A percentile compares a stretch with the other conserved stretches of the same genome.
Conservation (phyloP, 176 grass and related monocot species). For the Zoysia pacifica region DNA sequence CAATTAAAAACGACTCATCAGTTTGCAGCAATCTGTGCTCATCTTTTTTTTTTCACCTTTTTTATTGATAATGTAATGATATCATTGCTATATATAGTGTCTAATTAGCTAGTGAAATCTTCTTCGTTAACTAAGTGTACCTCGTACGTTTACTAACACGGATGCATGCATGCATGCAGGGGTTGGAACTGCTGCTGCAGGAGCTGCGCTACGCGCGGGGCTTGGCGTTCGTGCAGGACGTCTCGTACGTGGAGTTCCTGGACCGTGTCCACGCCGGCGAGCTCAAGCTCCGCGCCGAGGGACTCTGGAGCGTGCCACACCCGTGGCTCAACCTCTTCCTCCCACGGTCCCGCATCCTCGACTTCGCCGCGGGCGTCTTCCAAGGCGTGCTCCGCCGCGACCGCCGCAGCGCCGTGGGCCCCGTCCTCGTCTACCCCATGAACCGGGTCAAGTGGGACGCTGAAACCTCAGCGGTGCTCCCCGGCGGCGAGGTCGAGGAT, state of each 20-base stretch:
- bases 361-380: conserved; percentile 62
- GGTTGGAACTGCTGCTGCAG: conserved; percentile 39
- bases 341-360: conserved; percentile 61
- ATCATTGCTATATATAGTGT: too few relatives aligned
- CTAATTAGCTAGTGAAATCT: too few relatives aligned
- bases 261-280: conserved; percentile 60
- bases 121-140: too few relatives aligned
- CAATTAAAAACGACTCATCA: too few relatives aligned
- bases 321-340: conserved; percentile 87
- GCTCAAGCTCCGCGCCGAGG: conserved; percentile 48
- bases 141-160: neutral
- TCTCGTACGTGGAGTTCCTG: conserved; percentile 61
- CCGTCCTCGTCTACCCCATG: conserved; percentile 71
- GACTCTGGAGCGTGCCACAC: conserved; percentile 69
- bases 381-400: conserved; percentile 47
- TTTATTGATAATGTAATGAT: too few relatives aligned
- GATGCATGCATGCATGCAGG: conserved; percentile 21
- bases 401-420: conserved; percentile 12
- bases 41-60: too few relatives aligned
- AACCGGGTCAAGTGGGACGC: conserved; percentile 68
- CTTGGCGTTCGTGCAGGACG: conserved; percentile 55
- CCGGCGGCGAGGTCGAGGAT: conserved; percentile 39
- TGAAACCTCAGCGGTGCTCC: conserved; percentile 52
- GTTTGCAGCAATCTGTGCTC: too few relatives aligned
- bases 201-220: conserved; percentile 53